Percentiles rank a stretch among this genome's conserved stretches.
Evolutionary conservation across 495 filamentous ascomycete genomes (phyloP).

Genomic region (Usnea hakonensis): DNA sequence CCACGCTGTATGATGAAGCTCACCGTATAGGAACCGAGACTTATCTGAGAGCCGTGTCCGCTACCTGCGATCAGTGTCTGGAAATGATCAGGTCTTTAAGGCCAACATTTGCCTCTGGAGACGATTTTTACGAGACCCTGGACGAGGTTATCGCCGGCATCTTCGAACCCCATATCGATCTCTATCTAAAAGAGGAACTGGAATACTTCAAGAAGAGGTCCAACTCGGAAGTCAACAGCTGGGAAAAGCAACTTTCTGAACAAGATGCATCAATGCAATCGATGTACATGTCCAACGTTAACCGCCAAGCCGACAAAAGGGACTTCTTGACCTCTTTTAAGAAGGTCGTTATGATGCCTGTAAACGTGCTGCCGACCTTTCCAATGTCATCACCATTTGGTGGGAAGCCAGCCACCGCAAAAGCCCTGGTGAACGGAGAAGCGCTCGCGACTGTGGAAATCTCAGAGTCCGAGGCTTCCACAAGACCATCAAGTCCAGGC

Average conservation of each 20-base stretch:
- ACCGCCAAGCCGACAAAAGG: constrained; percentile 87
- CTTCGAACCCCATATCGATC: constrained; percentile 86
- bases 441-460: constrained; percentile 41
- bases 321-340: constrained; percentile 96
- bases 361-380: constrained; percentile 68
- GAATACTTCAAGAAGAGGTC: constrained; percentile 70
- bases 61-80: constrained; percentile 76
- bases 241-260: constrained; percentile 86
- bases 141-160: constrained; percentile 55
- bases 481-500: constrained; percentile 40
- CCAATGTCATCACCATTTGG: constrained; percentile 49
- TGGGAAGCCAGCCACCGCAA: constrained; percentile 38
- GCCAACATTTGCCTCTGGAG: constrained; percentile 51
- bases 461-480: constrained; percentile 14
- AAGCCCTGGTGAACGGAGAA: constrained; percentile 29
- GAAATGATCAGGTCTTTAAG: constrained; percentile 63
- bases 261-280: constrained; percentile 87
- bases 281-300: constrained; percentile 90
- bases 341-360: constrained; percentile 98
- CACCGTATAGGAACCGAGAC: constrained; percentile 66
- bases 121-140: constrained; percentile 49
- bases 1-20: constrained; percentile 79
- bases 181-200: constrained; percentile 89
- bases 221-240: constrained; percentile 68
- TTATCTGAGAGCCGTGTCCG: constrained; percentile 80